Conservation (phyloP, 108 stramenopile genomes). For the Pseudonitzschia pungens region DNA sequence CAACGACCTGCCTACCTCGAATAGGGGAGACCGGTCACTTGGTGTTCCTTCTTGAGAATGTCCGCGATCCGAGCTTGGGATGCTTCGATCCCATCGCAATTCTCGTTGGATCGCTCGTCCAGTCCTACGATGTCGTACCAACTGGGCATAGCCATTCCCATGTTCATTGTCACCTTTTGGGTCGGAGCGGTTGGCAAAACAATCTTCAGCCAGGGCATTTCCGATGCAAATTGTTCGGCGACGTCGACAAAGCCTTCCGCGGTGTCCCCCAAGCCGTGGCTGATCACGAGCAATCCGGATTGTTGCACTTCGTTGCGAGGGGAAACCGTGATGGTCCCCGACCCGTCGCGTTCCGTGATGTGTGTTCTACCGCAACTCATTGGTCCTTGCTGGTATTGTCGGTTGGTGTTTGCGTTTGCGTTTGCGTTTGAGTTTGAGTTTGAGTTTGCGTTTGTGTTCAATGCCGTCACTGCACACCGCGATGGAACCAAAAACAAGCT, state of each 20-base stretch:
- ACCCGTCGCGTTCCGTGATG: conserved; percentile 51
- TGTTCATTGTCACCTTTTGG: conserved; percentile 90
- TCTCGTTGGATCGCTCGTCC: conserved; percentile 86
- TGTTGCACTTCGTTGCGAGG: conserved; percentile 73
- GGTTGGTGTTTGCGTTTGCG: not conserved
- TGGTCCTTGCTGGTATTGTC: conserved; percentile 8
- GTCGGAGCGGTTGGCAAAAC: conserved; percentile 93
- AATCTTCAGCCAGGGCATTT: conserved; percentile 82
- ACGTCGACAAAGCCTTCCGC: conserved; percentile 71
- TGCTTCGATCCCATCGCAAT: conserved; percentile 82
- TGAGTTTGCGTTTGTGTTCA: not conserved
- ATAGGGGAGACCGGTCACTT: conserved; percentile 69
- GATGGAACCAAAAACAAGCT: not conserved
- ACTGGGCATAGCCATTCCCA: conserved; percentile 86
- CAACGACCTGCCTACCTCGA: conserved; percentile 21
- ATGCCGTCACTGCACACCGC: not conserved
- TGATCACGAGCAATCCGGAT: conserved; percentile 76
- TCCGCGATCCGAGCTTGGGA: conserved; percentile 41
- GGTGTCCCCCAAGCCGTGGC: conserved; percentile 93
- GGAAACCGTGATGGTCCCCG: conserved; percentile 66
- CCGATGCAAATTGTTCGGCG: conserved; percentile 56
- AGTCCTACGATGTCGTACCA: conserved; percentile 94
- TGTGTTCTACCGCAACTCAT: conserved; percentile 25
- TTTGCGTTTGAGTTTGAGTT: not conserved
- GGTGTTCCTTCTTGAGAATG: conserved; percentile 72